phyloP scores from a whole-genome alignment of 1,284 basidiomycete species.

The Tranzscheliella williamsii region DNA sequence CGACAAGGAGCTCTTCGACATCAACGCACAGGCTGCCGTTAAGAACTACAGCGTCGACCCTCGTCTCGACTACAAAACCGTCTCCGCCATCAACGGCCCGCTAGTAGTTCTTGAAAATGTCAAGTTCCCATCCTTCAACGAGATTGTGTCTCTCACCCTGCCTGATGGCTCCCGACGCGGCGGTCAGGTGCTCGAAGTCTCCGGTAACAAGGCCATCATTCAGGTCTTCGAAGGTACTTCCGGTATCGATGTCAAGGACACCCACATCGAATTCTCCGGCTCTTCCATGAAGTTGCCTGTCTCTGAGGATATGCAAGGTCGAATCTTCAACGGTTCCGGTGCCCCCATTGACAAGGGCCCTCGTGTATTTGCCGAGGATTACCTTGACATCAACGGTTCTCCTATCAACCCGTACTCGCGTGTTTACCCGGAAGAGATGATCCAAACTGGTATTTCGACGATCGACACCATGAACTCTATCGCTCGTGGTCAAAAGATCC shows the following conservation, averaged over 20 bases:
- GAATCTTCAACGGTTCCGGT: constrained; percentile 98
- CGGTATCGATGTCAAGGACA: constrained; percentile 94
- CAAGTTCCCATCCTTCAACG: constrained; percentile 99
- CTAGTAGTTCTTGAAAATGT: constrained; percentile 98
- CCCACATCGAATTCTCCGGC: constrained; percentile 97
- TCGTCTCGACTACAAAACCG: constrained; percentile 91
- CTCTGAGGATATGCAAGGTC: constrained; percentile 98
- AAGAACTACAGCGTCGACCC: constrained; percentile 70
- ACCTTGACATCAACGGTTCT: constrained; percentile 99
- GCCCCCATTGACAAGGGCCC: constrained; percentile 98
- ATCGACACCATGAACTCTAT: constrained; percentile 77
- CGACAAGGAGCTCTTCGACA: constrained; percentile 75
- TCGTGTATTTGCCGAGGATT: constrained; percentile 98
- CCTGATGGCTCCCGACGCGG: constrained; percentile 94
- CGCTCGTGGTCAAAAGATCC: constrained; percentile 99
- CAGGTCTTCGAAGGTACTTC: constrained; percentile 98
- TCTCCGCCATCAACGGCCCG: constrained; percentile 88
- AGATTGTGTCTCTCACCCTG: constrained; percentile 93
- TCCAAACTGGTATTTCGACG: constrained; percentile 99
- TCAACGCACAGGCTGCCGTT: constrained; percentile 81
- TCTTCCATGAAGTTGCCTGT: constrained; percentile 98
- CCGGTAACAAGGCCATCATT: constrained; percentile 98
- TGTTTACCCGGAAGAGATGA: constrained; percentile 99
- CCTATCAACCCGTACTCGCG: constrained; percentile 99
- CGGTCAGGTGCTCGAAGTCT: constrained; percentile 96